These are phyloP conservation scores for Panaeolus papilionaceus DNA, from an alignment of 768 basidiomycete species.

Conservation along the genomic window DNA sequence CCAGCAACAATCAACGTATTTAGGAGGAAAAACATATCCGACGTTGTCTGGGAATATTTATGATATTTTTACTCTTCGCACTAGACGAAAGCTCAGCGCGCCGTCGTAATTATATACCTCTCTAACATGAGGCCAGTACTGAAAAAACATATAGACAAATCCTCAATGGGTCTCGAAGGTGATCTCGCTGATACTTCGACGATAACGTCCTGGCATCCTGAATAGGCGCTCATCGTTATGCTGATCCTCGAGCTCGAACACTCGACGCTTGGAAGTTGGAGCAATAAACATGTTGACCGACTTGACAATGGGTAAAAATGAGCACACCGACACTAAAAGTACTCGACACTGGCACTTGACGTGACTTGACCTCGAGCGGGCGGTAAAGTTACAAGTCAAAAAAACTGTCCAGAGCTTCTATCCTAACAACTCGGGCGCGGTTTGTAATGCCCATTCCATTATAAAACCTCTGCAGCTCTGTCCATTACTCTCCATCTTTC, in stretches of 20 bases:
- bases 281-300: too few relatives aligned
- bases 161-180: neutral
- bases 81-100: neutral
- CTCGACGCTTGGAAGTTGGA: too few relatives aligned
- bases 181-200: neutral
- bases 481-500: constrained; percentile 9
- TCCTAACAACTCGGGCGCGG: constrained; percentile 1
- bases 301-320: neutral
- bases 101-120: neutral
- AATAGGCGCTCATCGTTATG: neutral
- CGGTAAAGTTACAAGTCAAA: neutral
- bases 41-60: neutral
- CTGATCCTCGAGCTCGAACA: too few relatives aligned
- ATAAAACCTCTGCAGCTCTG: neutral
- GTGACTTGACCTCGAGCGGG: constrained; percentile 1
- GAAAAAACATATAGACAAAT: neutral
- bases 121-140: neutral
- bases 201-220: too few relatives aligned
- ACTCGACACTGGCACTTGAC: neutral
- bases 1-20: constrained; percentile 11
- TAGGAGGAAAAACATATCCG: neutral
- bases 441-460: neutral
- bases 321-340: neutral
- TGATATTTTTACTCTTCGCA: neutral
- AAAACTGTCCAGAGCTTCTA: neutral